These are phyloP conservation scores for Pneumocystis sp. DNA, from an alignment of 1,139 yeast species.

Conservation along the genomic window DNA sequence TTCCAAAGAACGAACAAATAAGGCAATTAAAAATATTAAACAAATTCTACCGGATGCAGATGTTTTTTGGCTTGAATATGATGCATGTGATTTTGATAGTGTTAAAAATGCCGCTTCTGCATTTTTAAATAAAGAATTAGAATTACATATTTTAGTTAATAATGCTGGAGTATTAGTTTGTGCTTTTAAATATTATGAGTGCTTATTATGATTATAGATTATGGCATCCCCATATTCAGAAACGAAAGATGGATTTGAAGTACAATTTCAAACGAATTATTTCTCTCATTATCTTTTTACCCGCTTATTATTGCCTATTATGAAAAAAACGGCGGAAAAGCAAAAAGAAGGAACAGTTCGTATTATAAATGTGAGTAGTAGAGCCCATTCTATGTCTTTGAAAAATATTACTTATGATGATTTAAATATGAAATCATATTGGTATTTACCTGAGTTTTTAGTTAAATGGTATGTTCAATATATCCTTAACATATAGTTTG, in stretches of 20 bases:
- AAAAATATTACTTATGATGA: slow-evolving; percentile 5
- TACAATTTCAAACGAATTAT: slow-evolving; percentile 69
- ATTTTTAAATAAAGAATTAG: slow-evolving; percentile 11
- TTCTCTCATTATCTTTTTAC: slow-evolving; percentile 62
- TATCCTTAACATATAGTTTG: neutral
- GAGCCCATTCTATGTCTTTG: slow-evolving; percentile 38
- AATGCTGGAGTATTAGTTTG: slow-evolving; percentile 15
- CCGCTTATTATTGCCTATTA: slow-evolving; percentile 41
- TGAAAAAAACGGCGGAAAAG: slow-evolving; percentile 25
- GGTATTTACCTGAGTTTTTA: neutral
- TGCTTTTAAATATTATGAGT: slow-evolving; percentile 3
- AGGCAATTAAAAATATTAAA: slow-evolving; percentile 25
- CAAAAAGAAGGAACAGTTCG: slow-evolving; percentile 30
- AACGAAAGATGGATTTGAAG: slow-evolving; percentile 16
- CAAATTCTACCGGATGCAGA: slow-evolving; percentile 18
- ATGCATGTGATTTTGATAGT: slow-evolving; percentile 30
- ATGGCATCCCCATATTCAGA: slow-evolving; percentile 12
- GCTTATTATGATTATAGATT: neutral
- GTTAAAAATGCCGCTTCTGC: slow-evolving; percentile 12
- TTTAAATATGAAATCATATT: slow-evolving; percentile 2
- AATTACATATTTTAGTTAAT: slow-evolving; percentile 15
- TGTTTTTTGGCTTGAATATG: slow-evolving; percentile 22
- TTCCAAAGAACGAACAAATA: slow-evolving; percentile 24
- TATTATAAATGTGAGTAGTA: slow-evolving; percentile 51
- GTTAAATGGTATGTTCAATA: neutral